Evolutionary conservation across 371 early-diverging fungal genomes (phyloP).

Genomic region (Circinella minor): DNA sequence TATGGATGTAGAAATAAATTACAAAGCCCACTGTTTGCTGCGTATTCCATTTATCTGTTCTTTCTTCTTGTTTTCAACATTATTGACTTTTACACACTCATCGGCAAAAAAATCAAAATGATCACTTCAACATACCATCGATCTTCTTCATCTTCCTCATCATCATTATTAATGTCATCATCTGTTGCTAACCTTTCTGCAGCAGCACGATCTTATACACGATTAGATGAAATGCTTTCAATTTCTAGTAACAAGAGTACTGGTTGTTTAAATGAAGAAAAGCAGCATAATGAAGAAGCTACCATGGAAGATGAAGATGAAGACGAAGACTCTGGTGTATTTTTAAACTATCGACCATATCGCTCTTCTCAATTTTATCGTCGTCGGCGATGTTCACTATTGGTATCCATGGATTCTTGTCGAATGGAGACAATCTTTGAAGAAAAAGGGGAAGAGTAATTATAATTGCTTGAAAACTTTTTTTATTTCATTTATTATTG

Average conservation of each 20-base stretch:
- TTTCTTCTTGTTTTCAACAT: background rate
- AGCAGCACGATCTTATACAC: background rate
- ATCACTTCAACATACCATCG: background rate
- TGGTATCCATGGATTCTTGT: constrained; percentile 9
- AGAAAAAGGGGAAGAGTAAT: background rate
- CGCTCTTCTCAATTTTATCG: background rate
- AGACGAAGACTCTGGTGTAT: background rate
- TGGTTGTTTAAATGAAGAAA: background rate
- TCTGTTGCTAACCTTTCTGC: background rate
- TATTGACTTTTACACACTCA: background rate
- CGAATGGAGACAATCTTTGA: constrained; percentile 1
- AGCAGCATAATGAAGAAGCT: background rate
- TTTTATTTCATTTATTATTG: too few relatives aligned
- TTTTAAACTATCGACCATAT: background rate
- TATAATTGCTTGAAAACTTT: too few relatives aligned
- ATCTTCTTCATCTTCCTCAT: too few relatives aligned
- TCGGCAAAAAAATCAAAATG: background rate
- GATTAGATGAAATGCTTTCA: background rate
- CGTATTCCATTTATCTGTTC: background rate
- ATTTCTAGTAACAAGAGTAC: background rate
- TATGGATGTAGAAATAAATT: too few relatives aligned
- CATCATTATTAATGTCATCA: background rate
- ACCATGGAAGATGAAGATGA: background rate
- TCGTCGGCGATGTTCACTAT: constrained; percentile 2
- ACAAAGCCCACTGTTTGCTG: background rate